Evolutionary conservation across 1,139 yeast species (phyloP).

Genomic region (Scheffersomyces insectosa): DNA sequence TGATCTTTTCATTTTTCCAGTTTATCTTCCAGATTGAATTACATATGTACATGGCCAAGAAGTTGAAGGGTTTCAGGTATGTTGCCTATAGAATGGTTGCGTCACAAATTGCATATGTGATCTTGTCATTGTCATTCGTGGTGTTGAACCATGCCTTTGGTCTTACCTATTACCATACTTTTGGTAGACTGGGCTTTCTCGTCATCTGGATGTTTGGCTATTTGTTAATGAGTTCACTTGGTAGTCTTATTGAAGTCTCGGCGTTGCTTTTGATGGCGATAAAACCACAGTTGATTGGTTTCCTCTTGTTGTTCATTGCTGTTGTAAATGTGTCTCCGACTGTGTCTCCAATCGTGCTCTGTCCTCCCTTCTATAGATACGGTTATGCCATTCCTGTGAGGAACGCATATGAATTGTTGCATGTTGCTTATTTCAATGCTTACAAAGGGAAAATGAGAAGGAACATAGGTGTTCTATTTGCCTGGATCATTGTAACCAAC

Average conservation of each 20-base stretch:
- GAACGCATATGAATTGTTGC: conserved; percentile 47
- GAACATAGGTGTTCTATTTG: conserved; percentile 45
- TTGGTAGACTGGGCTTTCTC: conserved; percentile 51
- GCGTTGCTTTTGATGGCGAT: conserved; percentile 38
- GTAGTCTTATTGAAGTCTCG: conserved; percentile 49
- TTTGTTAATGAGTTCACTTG: conserved; percentile 50
- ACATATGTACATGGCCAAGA: conserved; percentile 28
- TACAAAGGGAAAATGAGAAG: conserved; percentile 50
- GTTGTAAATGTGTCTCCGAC: conserved; percentile 49
- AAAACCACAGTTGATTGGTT: conserved; percentile 45
- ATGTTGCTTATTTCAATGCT: conserved; percentile 45
- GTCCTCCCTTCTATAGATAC: conserved; percentile 47
- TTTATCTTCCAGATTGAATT: conserved; percentile 28
- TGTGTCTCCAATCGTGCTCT: conserved; percentile 46
- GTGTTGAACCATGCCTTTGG: conserved; percentile 48
- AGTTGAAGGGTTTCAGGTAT: conserved; percentile 38
- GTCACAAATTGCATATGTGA: conserved; percentile 44
- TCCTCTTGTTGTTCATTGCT: conserved; percentile 46
- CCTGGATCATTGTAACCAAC: conserved; percentile 48
- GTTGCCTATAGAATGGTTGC: conserved; percentile 39
- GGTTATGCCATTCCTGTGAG: conserved; percentile 56
- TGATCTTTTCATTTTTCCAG: conserved; percentile 34
- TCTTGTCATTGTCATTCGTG: conserved; percentile 44
- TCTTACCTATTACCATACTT: conserved; percentile 27
- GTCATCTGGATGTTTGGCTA: conserved; percentile 49